Evolutionary conservation across 768 basidiomycete species (phyloP), one percentile per base, ranked within the genome.

Genomic region (Calvatia gigantea): DNA sequence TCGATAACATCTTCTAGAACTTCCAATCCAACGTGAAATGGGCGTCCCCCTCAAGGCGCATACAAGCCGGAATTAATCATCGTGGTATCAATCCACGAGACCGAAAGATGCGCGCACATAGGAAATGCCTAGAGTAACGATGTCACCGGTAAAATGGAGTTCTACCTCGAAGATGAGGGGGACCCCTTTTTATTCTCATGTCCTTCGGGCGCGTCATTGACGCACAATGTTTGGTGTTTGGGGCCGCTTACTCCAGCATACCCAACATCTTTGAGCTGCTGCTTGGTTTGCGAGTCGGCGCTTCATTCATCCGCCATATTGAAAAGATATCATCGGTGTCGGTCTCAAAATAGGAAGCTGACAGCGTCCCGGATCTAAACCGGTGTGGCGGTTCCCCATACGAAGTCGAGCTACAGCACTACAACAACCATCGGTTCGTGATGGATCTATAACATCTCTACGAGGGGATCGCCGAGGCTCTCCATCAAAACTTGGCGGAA

Each of bases 351-450:
- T 35, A 41, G 51, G n/a, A 52, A 52, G 27, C 19, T 43, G 41
- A 28, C 15, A 31, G 28, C 15, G 23, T 51, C 41, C 29, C 15
- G 27, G 29, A 21, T 45, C 32, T 29, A 38, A 39, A 17, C 80
- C 63, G 63, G 70, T 41, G 67, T 66, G 57, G 52, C 65, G 65
- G 68, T 64, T 63, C 75, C 66, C 42, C 73, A 75, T 63, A 74
- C 73, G 50, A 63, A 69, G 55, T 54, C 61, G 46, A 69, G 70
- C 44, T 68, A 62, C 56, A 72, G 74, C 56, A 68, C n/a, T n/a
- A n/a, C n/a, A n/a, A n/a, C n/a, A n/a, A n/a, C 62, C 63, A 58
- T 67, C 49, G 58, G 58, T 55, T 56, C 41, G 37, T 35, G 56
- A 42, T 68, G 71, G 69, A 70, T 73, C 62, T 68, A 55, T 61